Base-by-base conservation (phyloP, 2,329 filamentous ascomycete genomes). In the Apiospora kogelbergensis region DNA sequence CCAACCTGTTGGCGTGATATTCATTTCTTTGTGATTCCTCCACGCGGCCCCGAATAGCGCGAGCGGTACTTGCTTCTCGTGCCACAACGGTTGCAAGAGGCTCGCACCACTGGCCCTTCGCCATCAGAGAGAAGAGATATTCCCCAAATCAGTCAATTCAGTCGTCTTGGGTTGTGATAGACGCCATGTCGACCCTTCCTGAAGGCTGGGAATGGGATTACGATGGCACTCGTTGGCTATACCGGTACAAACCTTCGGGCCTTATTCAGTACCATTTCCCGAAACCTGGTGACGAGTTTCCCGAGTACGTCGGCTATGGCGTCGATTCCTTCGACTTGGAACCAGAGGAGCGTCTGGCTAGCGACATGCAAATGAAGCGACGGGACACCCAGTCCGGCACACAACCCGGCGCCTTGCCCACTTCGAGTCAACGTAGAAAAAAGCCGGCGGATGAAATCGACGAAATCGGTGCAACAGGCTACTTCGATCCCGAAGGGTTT, bases 181-280 rank as follows among this genome's bases (percentile, higher is more conserved):
- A 44, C 63, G 63, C 26, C 74, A 83, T 84, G 82, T 71, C 80
- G 4, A 79, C 76, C 65, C 83, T 89, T 41, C 86, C 86, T 2
- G 79, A 82, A 9, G 84, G 85, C 68, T 89, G 87, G 87, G 85
- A 88, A 69, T 83, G 79, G 74, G 87, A 89, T 76, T 88, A 89
- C 73, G 87, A 89, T 71, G 86, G 86, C 67, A 73, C 70, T 17
- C 83, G 87, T 33, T 89, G 87, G 87, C 85, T 88, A 77, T 89
- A 86, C 75, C 83, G 82, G 66, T 88, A 86, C 79, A 85, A 81
- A 71, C 79, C 86, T 30, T 88, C 84, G 10, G 86, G 86, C 11
- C 79, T 84, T 44, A 78, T 84, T 20, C 87, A 89, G 75, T 89
- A 84, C 73, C 84, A 84, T 69, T 89, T 89, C 71, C 87, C 87